These are phyloP conservation scores for Nicotiana rustica DNA, from an alignment of 305 asterid genomes.

Conservation along the genomic window DNA sequence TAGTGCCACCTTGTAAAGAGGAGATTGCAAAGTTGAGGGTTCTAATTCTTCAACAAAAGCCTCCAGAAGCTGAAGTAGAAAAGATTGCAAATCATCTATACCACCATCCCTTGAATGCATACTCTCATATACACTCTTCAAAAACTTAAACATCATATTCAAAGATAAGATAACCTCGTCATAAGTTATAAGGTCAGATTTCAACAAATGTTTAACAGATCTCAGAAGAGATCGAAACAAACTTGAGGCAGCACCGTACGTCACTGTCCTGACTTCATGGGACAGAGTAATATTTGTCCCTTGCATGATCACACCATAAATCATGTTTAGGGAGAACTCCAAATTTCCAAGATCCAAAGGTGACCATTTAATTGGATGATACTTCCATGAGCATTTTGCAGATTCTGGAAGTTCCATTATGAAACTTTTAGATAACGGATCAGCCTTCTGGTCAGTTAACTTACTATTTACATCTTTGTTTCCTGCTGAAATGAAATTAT, in stretches of 20 bases:
- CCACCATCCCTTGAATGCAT: constrained; percentile 45
- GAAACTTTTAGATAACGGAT: constrained; percentile 40
- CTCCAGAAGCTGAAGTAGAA: constrained; percentile 61
- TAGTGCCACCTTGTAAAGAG: constrained; percentile 66
- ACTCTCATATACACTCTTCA: constrained; percentile 50
- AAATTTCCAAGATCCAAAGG: constrained; percentile 68
- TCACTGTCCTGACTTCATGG: constrained; percentile 51
- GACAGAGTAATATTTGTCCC: constrained; percentile 47
- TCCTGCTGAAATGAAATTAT: constrained; percentile 56
- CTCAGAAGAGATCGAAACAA: constrained; percentile 67
- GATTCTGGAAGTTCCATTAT: constrained; percentile 41
- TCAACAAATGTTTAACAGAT: constrained; percentile 56
- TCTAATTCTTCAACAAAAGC: constrained; percentile 63
- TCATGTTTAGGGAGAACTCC: constrained; percentile 64
- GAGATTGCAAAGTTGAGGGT: constrained; percentile 66
- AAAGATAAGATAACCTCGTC: constrained; percentile 65
- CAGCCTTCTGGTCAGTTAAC: constrained; percentile 43
- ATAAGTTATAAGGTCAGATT: constrained; percentile 51
- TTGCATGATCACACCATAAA: constrained; percentile 54
- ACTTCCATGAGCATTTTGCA: constrained; percentile 56
- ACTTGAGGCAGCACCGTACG: constrained; percentile 56
- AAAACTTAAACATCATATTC: constrained; percentile 58
- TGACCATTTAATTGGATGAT: constrained; percentile 61
- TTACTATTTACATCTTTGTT: constrained; percentile 42
- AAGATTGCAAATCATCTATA: constrained; percentile 39